Base-by-base conservation (phyloP, 345 rosid species). In the Rhizophora apiculata region DNA sequence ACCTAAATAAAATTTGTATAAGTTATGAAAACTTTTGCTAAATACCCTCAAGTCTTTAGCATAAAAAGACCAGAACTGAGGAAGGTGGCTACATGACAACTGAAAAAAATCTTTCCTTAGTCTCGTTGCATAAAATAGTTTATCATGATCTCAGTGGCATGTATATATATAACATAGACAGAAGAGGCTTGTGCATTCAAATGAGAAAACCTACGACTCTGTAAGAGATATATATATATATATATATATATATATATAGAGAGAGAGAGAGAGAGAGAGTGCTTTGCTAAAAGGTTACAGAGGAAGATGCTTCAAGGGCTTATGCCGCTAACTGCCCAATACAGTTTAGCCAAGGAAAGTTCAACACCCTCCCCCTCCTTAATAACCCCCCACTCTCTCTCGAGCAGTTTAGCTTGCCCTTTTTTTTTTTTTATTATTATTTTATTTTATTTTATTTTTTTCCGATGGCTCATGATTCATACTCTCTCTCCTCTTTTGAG, bases 341-440 rank as follows among this genome's bases (percentile, higher is more conserved):
- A 76, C 83, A 76, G 86, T 77, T 78, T 75, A 78, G 85, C 79
- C 76, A 80, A 82, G 61, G 83, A 80, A 70, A 81, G 77, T 67
- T 79, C 75, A 83, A 73, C 84, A 73, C 64, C 72, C 70, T 73
- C 75, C 74, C 76, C 69, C 78, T 58, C 74, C 61, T 70, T 64
- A 57, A 21, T 8, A 2, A 20, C 54, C 20, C 69, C 65, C 43
- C 30, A 9, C 60, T 81, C 79, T 83, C 80, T 73, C 78, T 81
- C 80, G 78, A 67, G 56, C 83, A 77, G 81, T 86, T 87, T 80
- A 7, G 86, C 87, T 68, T 65, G 72, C 71, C 65, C 54, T 55
- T 59, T 68, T 76, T 61, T 76, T 61, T 22, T n/a, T 16, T 13
- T 16, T 18, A 9, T 27, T 57, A 31, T 31, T 6, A 3, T 31